Evolutionary conservation across 1,284 basidiomycete genomes (phyloP).

Genomic region (Bondarzewia mesenterica): DNA sequence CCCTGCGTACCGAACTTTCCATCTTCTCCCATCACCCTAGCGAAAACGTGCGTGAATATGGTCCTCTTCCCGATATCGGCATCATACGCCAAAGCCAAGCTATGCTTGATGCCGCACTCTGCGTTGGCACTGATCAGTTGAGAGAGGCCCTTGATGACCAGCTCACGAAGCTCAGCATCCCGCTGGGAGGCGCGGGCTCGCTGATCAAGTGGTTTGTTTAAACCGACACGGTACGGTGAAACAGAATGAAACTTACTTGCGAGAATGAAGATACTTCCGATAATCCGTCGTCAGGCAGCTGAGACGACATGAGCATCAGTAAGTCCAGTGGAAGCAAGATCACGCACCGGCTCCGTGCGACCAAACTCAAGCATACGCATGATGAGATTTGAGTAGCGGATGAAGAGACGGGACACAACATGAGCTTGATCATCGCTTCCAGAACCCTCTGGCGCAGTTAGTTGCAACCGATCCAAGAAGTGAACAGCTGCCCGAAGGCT

Average conservation of each 20-base stretch:
- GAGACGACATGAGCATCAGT: conserved; percentile 2
- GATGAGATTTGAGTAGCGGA: conserved; percentile 64
- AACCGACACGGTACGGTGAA: background rate
- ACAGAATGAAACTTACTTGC: conserved; percentile 27
- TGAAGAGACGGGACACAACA: conserved; percentile 70
- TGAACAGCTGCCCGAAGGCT: conserved; percentile 67
- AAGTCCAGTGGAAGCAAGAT: background rate
- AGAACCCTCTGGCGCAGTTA: conserved; percentile 42
- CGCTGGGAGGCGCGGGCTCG: conserved; percentile 39
- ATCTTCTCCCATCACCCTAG: conserved; percentile 76
- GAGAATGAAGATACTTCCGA: conserved; percentile 47
- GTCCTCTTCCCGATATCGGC: conserved; percentile 64
- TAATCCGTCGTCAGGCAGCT: conserved; percentile 29
- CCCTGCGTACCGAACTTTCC: conserved; percentile 62
- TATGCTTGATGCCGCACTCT: conserved; percentile 86
- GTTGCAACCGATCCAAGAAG: conserved; percentile 67
- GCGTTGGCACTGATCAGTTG: conserved; percentile 82
- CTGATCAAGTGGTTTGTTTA: conserved; percentile 22
- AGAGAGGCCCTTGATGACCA: conserved; percentile 72
- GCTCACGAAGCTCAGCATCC: conserved; percentile 57
- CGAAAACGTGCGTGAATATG: conserved; percentile 86
- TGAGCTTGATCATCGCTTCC: conserved; percentile 62
- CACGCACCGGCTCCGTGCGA: conserved; percentile 36
- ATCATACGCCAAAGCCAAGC: conserved; percentile 75
- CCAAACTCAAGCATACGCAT: conserved; percentile 51